Evolutionary conservation across 805 yeast species (phyloP), one percentile per base, ranked within the genome.

Genomic region (Candida adriatica): DNA sequence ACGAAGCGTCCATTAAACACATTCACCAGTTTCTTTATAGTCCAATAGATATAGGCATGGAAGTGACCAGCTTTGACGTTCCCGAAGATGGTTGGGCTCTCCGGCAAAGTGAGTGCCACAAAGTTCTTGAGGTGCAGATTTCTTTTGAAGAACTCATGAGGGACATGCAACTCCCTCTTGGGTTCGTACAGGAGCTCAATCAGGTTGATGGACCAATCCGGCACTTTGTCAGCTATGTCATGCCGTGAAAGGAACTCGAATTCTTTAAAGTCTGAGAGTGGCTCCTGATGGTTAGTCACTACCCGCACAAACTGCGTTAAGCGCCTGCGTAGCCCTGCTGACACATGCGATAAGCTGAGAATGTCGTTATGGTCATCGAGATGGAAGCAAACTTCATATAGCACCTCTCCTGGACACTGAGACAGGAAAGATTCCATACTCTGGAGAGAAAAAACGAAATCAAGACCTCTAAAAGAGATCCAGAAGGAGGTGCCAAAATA

Each of bases 141-240:
- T 9, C 16, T 8, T 6, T 6, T 13, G 16, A 24, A 26, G 24
- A 25, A 29, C 6, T 13, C 8, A 14, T 26, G 21, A 3, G 37
- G 37, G 7, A 33, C 10, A 11, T 19, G 8, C 9, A 32, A 29
- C n/a, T 26, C 29, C 21, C 19, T 24, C 5, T 29, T 25, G 2
- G 28, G 32, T 6, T 20, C 32, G 11, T 29, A 26, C 10, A 17
- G 26, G 16, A 33, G 23, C 17, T 35, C 38, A 8, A 35, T 17
- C 13, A 35, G 22, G 25, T 35, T 35, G 14, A 35, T 35, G n/a
- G 38, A 24, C 27, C 29, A 21, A 19, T 35, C 31, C 3, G 38
- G 33, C 5, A 31, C 30, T 7, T 8, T 24, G 7, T 15, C 33
- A 8, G 3, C 4, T 6, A 33, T 6, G 7, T 24, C 13, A 10